Base-by-base conservation (phyloP, 495 filamentous ascomycete species). In the Astrocystis sublimbata region DNA sequence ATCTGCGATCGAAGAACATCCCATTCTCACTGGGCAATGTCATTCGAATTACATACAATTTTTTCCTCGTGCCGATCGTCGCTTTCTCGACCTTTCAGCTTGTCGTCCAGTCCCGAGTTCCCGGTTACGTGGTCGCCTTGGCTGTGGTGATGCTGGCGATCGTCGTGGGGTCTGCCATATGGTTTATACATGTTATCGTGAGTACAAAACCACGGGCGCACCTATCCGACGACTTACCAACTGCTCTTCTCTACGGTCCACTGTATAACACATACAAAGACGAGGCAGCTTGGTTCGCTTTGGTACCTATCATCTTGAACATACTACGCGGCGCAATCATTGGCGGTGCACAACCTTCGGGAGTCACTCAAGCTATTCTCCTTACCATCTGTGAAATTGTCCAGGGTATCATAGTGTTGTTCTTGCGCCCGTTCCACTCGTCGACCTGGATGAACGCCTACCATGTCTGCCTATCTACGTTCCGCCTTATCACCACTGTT, bases 241-340 rank as follows among this genome's bases (percentile, higher is more conserved):
- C 91, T 0, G 88, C 97, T 9, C 82, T 98, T 12, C 80, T 92
- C 1, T 98, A 96, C 68, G 94, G 94, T 4, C 91, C 94, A 3
- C 81, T 98, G n/a, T 98, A 98, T 78, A 98, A 98, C 74, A 98
- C 96, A 2, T 97, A 93, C 71, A 92, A 93, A 31, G 93, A 96
- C 76, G 89, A 93, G 26, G 89, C 91, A 1, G 79, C 84, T 15
- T 86, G 90, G 6, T 98, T 94, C 68, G 92, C 93, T 9, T 77
- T 96, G 19, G 85, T 97, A 23, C 92, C 93, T 0, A 86, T 97
- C 17, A 78, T 96, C 31, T 73, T 97, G 57, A 94, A 88, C 12
- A 85, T 94, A 65, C 71, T 93, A 38, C 88, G 93, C n/a, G 93
- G 91, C 36, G 83, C 97, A 62, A 91, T 92, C 15, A 87, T 98